Base-by-base conservation (phyloP, 805 yeast species). In the Kockiozyma suomiensis region DNA sequence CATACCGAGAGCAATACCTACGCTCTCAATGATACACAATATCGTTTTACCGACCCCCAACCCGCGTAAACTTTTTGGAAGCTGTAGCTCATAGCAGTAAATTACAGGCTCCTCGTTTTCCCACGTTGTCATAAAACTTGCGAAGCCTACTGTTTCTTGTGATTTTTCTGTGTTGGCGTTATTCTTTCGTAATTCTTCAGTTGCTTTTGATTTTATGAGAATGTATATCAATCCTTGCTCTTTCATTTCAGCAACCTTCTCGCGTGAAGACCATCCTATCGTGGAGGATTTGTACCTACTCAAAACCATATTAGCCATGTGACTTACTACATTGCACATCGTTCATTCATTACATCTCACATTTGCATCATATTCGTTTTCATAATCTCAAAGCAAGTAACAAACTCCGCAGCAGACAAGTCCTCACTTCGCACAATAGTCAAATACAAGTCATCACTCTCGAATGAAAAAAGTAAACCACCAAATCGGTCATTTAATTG, bases 1-100 rank as follows among this genome's bases (percentile, higher is more conserved):
- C n/a, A 66, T 17, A 1, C 50, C 49, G 6, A 53, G 26, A 2
- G 17, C 28, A 10, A 26, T 33, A 7, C 56, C 68, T 4, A 59
- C 30, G 30, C 33, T 32, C 32, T 62, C 66, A 30, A 63, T 45
- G 30, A 49, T 50, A 3, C 32, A 41, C 15, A 67, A 43, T 37
- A 67, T 35, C 4, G 26, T 5, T 6, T 33, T 19, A 13, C 69
- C 69, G 8, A 67, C 49, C 0, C 68, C 68, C 15, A 25, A 47
- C 4, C 58, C 49, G 1, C 58, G 60, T 4, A 59, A 25, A 4
- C 19, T 10, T 15, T 17, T 17, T 13, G 54, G 35, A 23, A 66
- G 37, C 19, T 66, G 69, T 13, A 66, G 50, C 42, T 67, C 69
- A 55, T 66, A 67, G 50, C 68, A 66, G 57, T 66, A 66, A 28